phyloP scores from a whole-genome alignment of 78 protist genomes.

The Creolimax fragrantissima region DNA sequence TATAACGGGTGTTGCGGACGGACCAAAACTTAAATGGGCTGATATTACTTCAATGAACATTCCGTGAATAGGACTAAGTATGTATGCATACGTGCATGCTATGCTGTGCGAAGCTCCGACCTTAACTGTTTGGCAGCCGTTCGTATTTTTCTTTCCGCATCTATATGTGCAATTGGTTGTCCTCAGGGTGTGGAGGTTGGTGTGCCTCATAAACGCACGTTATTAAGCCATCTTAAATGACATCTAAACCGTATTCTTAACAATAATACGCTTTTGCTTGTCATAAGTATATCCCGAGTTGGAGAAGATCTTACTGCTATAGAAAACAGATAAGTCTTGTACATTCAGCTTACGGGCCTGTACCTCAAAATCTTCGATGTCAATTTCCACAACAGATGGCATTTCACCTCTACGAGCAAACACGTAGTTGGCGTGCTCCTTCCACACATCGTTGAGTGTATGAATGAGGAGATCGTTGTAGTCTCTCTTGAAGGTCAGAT shows the following conservation, averaged over 20 bases:
- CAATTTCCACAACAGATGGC: not conserved
- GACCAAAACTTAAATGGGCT: too few species aligned
- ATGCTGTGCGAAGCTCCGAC: too few species aligned
- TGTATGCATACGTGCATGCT: too few species aligned
- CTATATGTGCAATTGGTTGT: too few species aligned
- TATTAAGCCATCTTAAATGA: too few species aligned
- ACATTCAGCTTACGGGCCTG: not conserved
- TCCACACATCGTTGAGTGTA: conserved; percentile 22
- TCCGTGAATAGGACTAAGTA: too few species aligned
- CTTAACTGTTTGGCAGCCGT: too few species aligned
- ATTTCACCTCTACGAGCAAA: not conserved
- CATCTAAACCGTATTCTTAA: not conserved
- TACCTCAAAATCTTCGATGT: conserved; percentile 16
- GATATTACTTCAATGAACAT: too few species aligned
- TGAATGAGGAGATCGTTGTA: conserved; percentile 62
- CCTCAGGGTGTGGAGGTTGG: too few species aligned
- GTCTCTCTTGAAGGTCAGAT: conserved; percentile 52
- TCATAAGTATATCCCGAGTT: not conserved
- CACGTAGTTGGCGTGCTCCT: not conserved
- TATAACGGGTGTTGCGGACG: too few species aligned
- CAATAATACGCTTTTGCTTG: not conserved
- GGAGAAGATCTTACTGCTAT: not conserved
- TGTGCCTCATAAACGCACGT: too few species aligned
- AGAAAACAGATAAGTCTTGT: not conserved
- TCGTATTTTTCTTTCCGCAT: too few species aligned